These are phyloP conservation scores for Aschersonia sp. DNA, from an alignment of 2,329 filamentous ascomycete species.

Conservation along the genomic window DNA sequence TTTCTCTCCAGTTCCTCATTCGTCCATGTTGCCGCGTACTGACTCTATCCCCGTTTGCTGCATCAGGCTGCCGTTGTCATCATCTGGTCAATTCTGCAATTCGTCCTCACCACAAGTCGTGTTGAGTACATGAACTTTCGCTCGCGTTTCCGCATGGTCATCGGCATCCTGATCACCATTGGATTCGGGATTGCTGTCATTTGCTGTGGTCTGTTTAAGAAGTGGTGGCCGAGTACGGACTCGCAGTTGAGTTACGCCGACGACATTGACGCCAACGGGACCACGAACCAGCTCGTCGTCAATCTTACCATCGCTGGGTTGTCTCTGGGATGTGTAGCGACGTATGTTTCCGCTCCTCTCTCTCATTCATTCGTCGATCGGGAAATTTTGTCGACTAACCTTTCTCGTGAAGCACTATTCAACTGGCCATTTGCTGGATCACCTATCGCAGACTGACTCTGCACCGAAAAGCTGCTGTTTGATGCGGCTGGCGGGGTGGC, in stretches of 20 bases:
- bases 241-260: background rate
- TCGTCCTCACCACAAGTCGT: background rate
- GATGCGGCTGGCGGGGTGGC: background rate
- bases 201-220: background rate
- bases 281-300: background rate
- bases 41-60: background rate
- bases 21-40: background rate
- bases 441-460: conserved; percentile 1
- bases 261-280: background rate
- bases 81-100: conserved; percentile 4
- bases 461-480: background rate
- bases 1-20: background rate
- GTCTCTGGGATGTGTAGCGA: background rate
- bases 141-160: conserved; percentile 4
- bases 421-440: conserved; percentile 1
- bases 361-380: no score
- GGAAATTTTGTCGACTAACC: background rate
- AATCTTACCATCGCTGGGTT: background rate
- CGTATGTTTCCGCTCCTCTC: background rate
- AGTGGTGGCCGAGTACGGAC: conserved; percentile 1
- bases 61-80: conserved; percentile 1
- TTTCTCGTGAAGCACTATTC: background rate
- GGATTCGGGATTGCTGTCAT: conserved; percentile 2
- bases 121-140: conserved; percentile 5
- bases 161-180: conserved; percentile 3